A percentile compares a stretch with the other conserved stretches of the same genome.
phyloP scores from a whole-genome alignment of 1,284 basidiomycete species.

The Tetrapyrgos nigripes region DNA sequence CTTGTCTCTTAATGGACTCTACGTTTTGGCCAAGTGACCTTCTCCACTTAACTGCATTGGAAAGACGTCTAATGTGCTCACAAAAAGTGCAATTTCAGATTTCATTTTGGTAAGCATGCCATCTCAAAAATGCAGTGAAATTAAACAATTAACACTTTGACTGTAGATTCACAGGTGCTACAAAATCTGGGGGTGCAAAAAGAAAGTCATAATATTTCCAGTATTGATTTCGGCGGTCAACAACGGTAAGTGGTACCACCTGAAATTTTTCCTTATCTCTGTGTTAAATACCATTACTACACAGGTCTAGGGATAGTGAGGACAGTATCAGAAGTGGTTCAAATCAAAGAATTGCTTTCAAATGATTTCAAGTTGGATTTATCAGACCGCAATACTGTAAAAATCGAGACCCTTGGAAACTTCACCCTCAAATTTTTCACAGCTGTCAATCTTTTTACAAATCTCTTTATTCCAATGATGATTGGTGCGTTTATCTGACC shows the following conservation, averaged over 20 bases:
- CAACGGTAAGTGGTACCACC: neutral
- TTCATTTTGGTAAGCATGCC: too few species aligned
- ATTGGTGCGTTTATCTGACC: neutral
- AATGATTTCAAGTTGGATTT: neutral
- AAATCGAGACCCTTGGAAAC: constrained; percentile 7
- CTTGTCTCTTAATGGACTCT: too few species aligned
- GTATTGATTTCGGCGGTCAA: constrained; percentile 4
- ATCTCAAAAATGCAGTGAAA: too few species aligned
- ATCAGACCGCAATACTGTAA: neutral
- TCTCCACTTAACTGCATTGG: too few species aligned
- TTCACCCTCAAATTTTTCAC: constrained; percentile 8
- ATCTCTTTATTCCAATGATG: too few species aligned
- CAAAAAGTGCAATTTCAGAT: too few species aligned
- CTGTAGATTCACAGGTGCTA: constrained; percentile 12
- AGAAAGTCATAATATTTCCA: constrained; percentile 1
- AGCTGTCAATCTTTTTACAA: neutral
- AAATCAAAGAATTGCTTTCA: neutral
- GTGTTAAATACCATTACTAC: neutral
- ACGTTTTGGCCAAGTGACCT: too few species aligned
- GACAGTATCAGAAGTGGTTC: neutral
- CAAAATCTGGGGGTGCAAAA: constrained; percentile 8
- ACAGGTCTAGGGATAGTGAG: neutral
- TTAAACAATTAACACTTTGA: too few species aligned
- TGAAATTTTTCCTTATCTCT: neutral
- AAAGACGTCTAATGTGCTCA: too few species aligned